Base-by-base conservation (phyloP, 208 protist genomes). In the Strigomonas galati region DNA sequence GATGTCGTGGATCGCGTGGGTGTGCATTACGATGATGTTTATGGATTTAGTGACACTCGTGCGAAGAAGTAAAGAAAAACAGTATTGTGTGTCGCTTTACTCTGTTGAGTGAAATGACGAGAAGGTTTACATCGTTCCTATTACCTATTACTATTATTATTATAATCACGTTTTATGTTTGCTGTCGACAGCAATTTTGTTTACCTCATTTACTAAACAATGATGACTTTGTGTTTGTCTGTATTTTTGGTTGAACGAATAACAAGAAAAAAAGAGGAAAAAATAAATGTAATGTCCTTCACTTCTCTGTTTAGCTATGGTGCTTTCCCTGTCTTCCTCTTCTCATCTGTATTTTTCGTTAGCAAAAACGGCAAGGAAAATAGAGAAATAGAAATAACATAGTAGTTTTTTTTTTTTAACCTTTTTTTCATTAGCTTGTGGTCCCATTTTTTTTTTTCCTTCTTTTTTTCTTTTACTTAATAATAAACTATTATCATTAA, bases 11-110 rank as follows among this genome's bases (percentile, higher is more conserved):
- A 77, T 26, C 76, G 85, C 57, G 67, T 94, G 0, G 79, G 76
- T 1, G 72, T 94, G 24, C 89, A 94, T 71, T 74, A 79, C 57
- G 67, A 69, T 17, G 77, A 92, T 40, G 75, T 89, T 0, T 94
- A 94, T 58, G 89, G 87, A 23, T 90, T 93, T 26, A 87, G 76
- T 48, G 87, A 91, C 37, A 83, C 76, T 23, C 77, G 72, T 27
- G 54, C 48, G 27, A 63, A 64, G 43, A 26, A 2, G 55, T 14
- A 67, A 30, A 37, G 27, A 14, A 56, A 48, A 61, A 43, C 17
- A 12, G 46, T 24, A 12, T 12, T 28, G 57, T 12, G n/a, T n/a
- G n/a, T n/a, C n/a, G n/a, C n/a, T n/a, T n/a, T n/a, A n/a, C n/a
- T n/a, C n/a, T n/a, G n/a, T n/a, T n/a, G 10, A 40, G 35, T 40